Evolutionary conservation across 768 basidiomycete genomes (phyloP).

Genomic region (Flagelloscypha sp.): DNA sequence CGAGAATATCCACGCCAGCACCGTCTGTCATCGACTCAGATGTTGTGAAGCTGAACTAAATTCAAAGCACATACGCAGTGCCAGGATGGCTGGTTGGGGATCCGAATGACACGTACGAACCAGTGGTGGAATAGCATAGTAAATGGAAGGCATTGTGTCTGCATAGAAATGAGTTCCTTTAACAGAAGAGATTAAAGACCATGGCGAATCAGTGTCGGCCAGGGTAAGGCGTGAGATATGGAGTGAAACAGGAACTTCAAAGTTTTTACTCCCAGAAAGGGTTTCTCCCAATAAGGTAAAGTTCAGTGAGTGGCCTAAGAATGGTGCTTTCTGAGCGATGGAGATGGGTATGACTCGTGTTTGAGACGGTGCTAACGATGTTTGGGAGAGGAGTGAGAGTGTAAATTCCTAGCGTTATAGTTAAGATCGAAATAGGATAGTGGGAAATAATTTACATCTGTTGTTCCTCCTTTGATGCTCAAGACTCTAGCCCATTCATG

Average conservation of each 20-base stretch:
- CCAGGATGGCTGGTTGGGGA: constrained; percentile 47
- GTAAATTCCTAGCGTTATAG: constrained; percentile 21
- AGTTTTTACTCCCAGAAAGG: no score
- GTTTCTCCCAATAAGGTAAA: no score
- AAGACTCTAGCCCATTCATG: constrained; percentile 44
- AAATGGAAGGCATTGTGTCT: constrained; percentile 45
- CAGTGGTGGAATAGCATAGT: constrained; percentile 50
- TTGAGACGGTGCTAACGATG: constrained; percentile 52
- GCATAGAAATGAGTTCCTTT: constrained; percentile 53
- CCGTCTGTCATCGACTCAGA: constrained; percentile 47
- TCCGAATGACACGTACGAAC: constrained; percentile 17
- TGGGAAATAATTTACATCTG: constrained; percentile 10
- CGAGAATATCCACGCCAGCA: constrained; percentile 70
- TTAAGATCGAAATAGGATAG: constrained; percentile 5
- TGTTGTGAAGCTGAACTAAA: constrained; percentile 1
- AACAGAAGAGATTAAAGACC: constrained; percentile 35
- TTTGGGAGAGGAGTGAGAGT: constrained; percentile 19
- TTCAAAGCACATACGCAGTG: constrained; percentile 44
- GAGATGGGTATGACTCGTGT: constrained; percentile 49
- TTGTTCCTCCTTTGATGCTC: constrained; percentile 5
- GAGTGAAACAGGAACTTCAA: constrained; percentile 30
- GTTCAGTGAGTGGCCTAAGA: constrained; percentile 22
- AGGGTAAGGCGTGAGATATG: constrained; percentile 38
- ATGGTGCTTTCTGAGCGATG: constrained; percentile 33
- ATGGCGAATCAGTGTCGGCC: no score